These are phyloP conservation scores for Hysterium pulicare DNA, from an alignment of 2,329 filamentous ascomycete species.

Conservation along the genomic window DNA sequence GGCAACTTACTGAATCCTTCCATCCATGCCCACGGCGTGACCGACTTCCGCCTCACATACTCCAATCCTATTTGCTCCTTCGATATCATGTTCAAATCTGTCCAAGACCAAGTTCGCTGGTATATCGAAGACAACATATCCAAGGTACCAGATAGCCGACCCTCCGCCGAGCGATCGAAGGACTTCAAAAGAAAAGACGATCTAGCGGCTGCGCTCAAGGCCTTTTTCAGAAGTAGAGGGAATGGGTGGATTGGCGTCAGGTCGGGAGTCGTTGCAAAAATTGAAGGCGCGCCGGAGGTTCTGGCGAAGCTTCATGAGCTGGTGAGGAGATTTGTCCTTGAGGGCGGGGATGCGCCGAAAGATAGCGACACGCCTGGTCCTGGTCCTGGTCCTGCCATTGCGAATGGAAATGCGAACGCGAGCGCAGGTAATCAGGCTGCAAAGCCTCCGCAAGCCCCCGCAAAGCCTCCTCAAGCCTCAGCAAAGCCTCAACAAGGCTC, in stretches of 20 bases:
- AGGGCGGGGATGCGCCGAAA: constrained; percentile 16
- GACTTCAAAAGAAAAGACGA: constrained; percentile 27
- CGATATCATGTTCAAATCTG: constrained; percentile 31
- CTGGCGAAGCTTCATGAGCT: constrained; percentile 37
- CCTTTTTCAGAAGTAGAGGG: constrained; percentile 27
- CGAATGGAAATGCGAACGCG: neutral
- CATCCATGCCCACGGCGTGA: constrained; percentile 32
- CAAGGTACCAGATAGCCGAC: constrained; percentile 20
- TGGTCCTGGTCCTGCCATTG: neutral
- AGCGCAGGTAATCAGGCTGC: neutral
- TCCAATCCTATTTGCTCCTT: constrained; percentile 40
- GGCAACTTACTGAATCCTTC: constrained; percentile 25
- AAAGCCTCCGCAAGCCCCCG: neutral
- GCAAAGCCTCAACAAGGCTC: neutral
- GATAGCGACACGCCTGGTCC: neutral
- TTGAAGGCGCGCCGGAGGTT: constrained; percentile 33
- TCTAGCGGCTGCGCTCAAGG: constrained; percentile 30
- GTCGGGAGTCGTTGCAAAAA: constrained; percentile 35
- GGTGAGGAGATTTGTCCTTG: constrained; percentile 32
- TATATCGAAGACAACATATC: constrained; percentile 32
- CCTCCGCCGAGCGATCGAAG: constrained; percentile 20
- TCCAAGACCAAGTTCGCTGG: constrained; percentile 35
- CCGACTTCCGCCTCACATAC: constrained; percentile 40
- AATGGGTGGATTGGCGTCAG: constrained; percentile 38
- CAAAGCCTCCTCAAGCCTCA: neutral